phyloP scores from a whole-genome alignment of 805 yeast genomes.

The Grigorovia jiainica region DNA sequence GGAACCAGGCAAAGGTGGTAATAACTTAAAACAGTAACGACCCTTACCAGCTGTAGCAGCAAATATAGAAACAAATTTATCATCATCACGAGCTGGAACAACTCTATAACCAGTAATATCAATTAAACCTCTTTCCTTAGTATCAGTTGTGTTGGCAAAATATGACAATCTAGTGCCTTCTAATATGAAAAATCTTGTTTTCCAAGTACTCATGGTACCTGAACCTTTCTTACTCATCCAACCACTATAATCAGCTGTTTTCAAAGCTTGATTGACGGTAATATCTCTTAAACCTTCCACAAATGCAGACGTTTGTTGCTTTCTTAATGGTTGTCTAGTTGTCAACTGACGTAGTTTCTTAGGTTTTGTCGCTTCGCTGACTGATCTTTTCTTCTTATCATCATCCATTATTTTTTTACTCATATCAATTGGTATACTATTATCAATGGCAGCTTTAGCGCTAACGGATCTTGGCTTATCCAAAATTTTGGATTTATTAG shows the following conservation, averaged over 20 bases:
- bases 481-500: no score
- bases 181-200: conserved; percentile 69
- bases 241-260: conserved; percentile 70
- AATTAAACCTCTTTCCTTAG: conserved; percentile 81
- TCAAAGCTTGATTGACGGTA: conserved; percentile 69
- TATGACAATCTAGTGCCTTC: conserved; percentile 92
- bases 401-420: conserved; percentile 9
- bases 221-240: conserved; percentile 95
- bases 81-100: conserved; percentile 73
- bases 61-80: conserved; percentile 72
- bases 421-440: conserved; percentile 9
- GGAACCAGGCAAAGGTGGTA: conserved; percentile 97
- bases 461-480: conserved; percentile 41
- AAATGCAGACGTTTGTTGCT: conserved; percentile 67
- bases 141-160: conserved; percentile 68
- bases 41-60: conserved; percentile 94
- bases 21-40: conserved; percentile 80
- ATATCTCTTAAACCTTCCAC: conserved; percentile 78
- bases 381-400: conserved; percentile 32
- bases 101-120: conserved; percentile 95
- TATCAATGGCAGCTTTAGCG: conserved; percentile 33
- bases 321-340: conserved; percentile 37
- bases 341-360: conserved; percentile 47
- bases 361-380: conserved; percentile 41
- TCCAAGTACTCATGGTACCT: conserved; percentile 82